Conservation (phyloP, 2,329 filamentous ascomycete genomes). For the Xylariaceae sp. region DNA sequence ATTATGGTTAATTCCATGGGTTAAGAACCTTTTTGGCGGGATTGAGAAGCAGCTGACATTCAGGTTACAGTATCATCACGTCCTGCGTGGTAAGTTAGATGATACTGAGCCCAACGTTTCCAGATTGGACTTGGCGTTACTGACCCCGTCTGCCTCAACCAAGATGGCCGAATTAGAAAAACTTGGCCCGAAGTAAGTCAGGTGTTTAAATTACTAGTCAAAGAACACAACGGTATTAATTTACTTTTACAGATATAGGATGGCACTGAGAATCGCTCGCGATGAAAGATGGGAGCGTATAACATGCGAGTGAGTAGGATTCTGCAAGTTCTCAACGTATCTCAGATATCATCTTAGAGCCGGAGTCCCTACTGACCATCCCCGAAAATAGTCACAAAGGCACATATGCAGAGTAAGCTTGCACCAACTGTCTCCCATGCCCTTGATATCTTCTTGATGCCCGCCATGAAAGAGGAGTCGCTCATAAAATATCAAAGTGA, state of each 20-base stretch:
- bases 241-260: slow-evolving; percentile 12
- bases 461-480: neutral
- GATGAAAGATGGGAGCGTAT: slow-evolving; percentile 86
- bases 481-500: slow-evolving; percentile 13
- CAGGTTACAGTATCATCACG: slow-evolving; percentile 17
- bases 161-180: slow-evolving; percentile 65
- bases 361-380: neutral
- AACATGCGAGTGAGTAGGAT: slow-evolving; percentile 77
- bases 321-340: slow-evolving; percentile 23
- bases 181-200: slow-evolving; percentile 71
- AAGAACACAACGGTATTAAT: neutral
- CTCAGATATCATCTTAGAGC: neutral
- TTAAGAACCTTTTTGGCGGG: neutral
- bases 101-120: neutral
- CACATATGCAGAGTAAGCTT: slow-evolving; percentile 23
- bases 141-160: neutral
- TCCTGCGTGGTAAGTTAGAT: slow-evolving; percentile 17
- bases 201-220: neutral
- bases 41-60: neutral
- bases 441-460: neutral
- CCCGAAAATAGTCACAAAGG: slow-evolving; percentile 15
- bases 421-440: neutral
- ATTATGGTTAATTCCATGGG: neutral
- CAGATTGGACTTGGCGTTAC: neutral
- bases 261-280: slow-evolving; percentile 58